Evolutionary conservation across 2,329 filamentous ascomycete genomes (phyloP).

Genomic region (Escovopsis sp.): DNA sequence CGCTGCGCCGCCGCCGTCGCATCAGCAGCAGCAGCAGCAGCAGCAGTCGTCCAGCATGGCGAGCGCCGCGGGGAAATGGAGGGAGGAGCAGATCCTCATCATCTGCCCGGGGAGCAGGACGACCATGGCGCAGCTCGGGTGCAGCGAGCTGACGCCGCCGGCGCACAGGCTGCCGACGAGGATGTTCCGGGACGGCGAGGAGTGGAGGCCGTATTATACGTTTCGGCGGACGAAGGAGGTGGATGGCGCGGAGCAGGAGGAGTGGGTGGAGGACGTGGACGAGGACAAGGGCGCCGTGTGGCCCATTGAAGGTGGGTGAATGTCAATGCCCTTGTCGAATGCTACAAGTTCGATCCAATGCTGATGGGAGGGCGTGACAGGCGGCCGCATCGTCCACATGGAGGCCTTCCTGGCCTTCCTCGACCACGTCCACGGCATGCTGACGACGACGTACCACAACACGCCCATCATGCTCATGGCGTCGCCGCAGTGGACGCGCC

Average conservation of each 20-base stretch:
- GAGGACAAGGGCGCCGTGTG: constrained; percentile 82
- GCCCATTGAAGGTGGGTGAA: constrained; percentile 50
- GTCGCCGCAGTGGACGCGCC: constrained; percentile 78
- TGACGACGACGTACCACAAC: constrained; percentile 89
- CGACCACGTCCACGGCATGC: constrained; percentile 75
- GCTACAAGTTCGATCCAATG: no score
- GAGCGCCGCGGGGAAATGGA: constrained; percentile 41
- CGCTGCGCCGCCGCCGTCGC: neutral
- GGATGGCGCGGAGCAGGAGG: constrained; percentile 38
- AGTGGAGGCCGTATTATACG: constrained; percentile 62
- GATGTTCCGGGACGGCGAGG: constrained; percentile 83
- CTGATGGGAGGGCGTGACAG: constrained; percentile 18
- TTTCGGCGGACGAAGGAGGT: constrained; percentile 44
- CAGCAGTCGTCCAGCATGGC: constrained; percentile 28
- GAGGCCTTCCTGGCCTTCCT: constrained; percentile 84
- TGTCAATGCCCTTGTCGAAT: neutral
- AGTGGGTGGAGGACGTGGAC: constrained; percentile 79
- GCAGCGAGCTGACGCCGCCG: constrained; percentile 84
- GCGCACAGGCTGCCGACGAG: constrained; percentile 73
- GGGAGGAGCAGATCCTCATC: constrained; percentile 50
- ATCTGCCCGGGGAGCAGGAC: constrained; percentile 76
- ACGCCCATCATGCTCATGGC: constrained; percentile 84
- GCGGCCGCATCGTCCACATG: constrained; percentile 80
- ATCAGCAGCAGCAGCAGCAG: no score
- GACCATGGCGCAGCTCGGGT: constrained; percentile 80